These are phyloP conservation scores for Dysphania ambrosioides DNA, from an alignment of 148 eudicot species.

Conservation along the genomic window DNA sequence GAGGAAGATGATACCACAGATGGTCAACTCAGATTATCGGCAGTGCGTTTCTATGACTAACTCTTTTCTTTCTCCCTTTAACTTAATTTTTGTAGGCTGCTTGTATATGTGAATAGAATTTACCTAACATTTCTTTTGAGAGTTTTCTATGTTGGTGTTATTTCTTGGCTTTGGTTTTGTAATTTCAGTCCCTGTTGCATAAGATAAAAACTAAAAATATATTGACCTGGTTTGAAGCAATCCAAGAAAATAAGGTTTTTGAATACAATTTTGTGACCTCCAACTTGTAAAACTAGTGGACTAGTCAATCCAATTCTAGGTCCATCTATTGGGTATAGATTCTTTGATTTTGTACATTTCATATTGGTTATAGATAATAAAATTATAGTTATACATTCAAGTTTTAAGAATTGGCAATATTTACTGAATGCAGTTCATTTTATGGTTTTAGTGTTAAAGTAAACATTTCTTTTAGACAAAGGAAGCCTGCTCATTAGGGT, in stretches of 20 bases:
- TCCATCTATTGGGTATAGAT: not conserved
- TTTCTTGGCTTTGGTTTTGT: not conserved
- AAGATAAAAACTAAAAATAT: not conserved
- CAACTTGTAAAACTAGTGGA: not conserved
- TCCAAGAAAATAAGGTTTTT: no score
- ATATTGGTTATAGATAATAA: not conserved
- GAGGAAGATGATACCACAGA: conserved; percentile 88
- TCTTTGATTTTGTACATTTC: not conserved
- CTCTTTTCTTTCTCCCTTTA: not conserved
- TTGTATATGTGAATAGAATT: not conserved
- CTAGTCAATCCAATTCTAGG: not conserved
- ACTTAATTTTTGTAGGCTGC: not conserved
- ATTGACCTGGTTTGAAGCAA: not conserved
- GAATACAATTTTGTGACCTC: no score
- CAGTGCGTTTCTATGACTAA: conserved; percentile 53
- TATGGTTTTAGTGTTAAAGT: not conserved
- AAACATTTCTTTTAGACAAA: no score
- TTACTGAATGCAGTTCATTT: not conserved
- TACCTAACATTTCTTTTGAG: not conserved
- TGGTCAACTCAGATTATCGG: conserved; percentile 87
- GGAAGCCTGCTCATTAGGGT: no score
- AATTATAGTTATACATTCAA: not conserved
- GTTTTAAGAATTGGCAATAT: not conserved
- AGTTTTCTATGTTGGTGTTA: not conserved
- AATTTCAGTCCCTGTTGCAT: not conserved